Conservation (phyloP, 1,284 basidiomycete species). For the Lentinus polychrous region DNA sequence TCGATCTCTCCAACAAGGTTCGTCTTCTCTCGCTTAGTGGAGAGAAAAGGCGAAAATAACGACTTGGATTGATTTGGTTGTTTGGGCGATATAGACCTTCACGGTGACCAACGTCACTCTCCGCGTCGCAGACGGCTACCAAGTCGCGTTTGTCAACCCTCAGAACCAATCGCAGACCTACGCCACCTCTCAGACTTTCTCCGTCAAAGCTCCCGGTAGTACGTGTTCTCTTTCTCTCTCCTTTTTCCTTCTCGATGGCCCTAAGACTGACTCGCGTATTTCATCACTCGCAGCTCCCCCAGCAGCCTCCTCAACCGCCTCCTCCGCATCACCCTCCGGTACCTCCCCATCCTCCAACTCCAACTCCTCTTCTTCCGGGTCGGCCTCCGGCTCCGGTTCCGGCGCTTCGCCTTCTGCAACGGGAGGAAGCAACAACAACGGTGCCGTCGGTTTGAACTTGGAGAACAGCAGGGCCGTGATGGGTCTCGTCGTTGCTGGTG, state of each 20-base stretch:
- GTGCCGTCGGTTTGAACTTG: conserved; percentile 10
- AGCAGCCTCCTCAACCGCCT: conserved; percentile 10
- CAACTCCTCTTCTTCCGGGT: conserved; percentile 9
- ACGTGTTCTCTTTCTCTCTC: conserved; percentile 13
- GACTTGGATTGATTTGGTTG: conserved; percentile 6
- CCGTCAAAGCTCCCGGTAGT: conserved; percentile 31
- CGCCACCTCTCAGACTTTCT: conserved; percentile 35
- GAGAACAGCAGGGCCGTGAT: conserved; percentile 13
- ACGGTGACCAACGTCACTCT: conserved; percentile 32
- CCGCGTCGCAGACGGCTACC: conserved; percentile 28
- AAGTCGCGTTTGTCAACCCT: conserved; percentile 38
- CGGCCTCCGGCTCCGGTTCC: conserved; percentile 7
- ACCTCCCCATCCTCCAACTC: conserved; percentile 5
- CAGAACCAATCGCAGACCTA: conserved; percentile 33
- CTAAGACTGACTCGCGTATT: background rate
- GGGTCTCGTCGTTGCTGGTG: conserved; percentile 20
- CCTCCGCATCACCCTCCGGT: conserved; percentile 5
- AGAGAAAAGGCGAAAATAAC: conserved; percentile 16
- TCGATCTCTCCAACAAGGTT: conserved; percentile 27
- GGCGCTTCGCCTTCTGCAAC: conserved; percentile 10
- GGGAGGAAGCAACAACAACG: conserved; percentile 11
- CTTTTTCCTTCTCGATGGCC: background rate
- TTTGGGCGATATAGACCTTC: conserved; percentile 15
- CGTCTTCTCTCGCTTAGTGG: conserved; percentile 16
- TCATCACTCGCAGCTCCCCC: conserved; percentile 14